Conservation (phyloP, 495 filamentous ascomycete species). For the Penicillium pulvis region DNA sequence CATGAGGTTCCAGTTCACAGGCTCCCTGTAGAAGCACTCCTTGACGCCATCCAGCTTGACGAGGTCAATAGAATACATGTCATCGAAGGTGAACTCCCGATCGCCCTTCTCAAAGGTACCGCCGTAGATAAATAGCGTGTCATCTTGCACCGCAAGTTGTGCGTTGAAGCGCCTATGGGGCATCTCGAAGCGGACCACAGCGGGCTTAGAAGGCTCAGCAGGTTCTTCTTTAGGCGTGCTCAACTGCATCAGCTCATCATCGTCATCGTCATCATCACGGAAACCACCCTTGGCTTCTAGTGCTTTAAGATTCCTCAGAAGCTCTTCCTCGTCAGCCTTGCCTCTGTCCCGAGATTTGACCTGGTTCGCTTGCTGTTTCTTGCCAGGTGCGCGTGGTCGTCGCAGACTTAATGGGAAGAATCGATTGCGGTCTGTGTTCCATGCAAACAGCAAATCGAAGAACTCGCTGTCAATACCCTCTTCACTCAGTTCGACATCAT, state of each 20-base stretch:
- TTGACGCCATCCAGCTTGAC: conserved; percentile 90
- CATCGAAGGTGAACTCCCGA: conserved; percentile 90
- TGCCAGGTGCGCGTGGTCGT: conserved; percentile 61
- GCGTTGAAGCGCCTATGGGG: conserved; percentile 89
- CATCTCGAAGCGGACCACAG: conserved; percentile 65
- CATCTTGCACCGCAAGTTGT: conserved; percentile 85
- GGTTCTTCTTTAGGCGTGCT: conserved; percentile 46
- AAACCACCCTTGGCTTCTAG: conserved; percentile 69
- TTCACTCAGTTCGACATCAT: conserved; percentile 90
- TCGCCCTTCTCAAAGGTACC: conserved; percentile 95
- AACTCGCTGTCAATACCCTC: conserved; percentile 97
- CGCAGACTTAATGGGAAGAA: conserved; percentile 84
- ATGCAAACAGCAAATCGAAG: conserved; percentile 85
- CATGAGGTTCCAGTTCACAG: conserved; percentile 81
- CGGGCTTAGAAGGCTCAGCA: conserved; percentile 50
- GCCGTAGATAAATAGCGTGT: conserved; percentile 89
- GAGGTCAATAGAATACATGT: conserved; percentile 88
- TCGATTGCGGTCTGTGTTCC: conserved; percentile 91
- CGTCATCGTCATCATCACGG: conserved; percentile 53
- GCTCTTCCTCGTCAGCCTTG: conserved; percentile 85
- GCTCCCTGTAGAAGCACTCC: conserved; percentile 80
- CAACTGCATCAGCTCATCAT: conserved; percentile 53
- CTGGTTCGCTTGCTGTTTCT: conserved; percentile 59
- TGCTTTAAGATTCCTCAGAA: conserved; percentile 79
- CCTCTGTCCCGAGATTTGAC: conserved; percentile 65